Conservation (phyloP, 805 yeast species). For the Hanseniaspora lachancei region DNA sequence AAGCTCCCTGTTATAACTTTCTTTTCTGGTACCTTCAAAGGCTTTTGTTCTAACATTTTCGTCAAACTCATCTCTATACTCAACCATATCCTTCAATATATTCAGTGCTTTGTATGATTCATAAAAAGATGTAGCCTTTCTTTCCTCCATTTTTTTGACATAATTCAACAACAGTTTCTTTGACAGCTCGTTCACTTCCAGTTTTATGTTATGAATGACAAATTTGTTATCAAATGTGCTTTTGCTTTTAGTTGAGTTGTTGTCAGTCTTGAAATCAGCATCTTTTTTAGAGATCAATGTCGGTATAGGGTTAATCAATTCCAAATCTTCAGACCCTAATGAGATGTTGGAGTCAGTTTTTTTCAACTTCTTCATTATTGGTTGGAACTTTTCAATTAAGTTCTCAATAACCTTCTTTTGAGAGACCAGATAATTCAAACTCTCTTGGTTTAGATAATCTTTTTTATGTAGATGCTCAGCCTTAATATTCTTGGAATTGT, state of each 20-base stretch:
- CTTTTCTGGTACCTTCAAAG: constrained; percentile 14
- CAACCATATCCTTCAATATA: constrained; percentile 33
- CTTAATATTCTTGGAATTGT: neutral
- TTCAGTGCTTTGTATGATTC: constrained; percentile 39
- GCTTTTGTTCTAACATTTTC: constrained; percentile 14
- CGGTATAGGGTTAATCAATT: constrained; percentile 7
- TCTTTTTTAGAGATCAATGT: constrained; percentile 3
- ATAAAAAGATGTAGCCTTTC: constrained; percentile 33
- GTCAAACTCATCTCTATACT: constrained; percentile 12
- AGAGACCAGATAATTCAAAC: neutral
- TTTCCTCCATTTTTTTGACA: constrained; percentile 32
- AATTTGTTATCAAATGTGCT: constrained; percentile 43
- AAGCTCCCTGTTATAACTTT: constrained; percentile 13
- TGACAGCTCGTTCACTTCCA: constrained; percentile 41
- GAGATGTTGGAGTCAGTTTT: neutral
- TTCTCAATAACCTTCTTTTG: neutral
- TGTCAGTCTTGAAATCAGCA: neutral
- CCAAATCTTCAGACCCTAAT: constrained; percentile 11
- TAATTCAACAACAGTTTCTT: constrained; percentile 40
- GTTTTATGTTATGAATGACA: constrained; percentile 40
- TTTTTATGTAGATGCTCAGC: neutral
- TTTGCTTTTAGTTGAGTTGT: constrained; percentile 15
- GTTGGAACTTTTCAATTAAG: constrained; percentile 4
- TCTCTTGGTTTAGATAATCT: neutral
- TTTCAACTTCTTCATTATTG: neutral